phyloP scores from a whole-genome alignment of 2,329 filamentous ascomycete genomes.

The Sporothrix dimorphospora region DNA sequence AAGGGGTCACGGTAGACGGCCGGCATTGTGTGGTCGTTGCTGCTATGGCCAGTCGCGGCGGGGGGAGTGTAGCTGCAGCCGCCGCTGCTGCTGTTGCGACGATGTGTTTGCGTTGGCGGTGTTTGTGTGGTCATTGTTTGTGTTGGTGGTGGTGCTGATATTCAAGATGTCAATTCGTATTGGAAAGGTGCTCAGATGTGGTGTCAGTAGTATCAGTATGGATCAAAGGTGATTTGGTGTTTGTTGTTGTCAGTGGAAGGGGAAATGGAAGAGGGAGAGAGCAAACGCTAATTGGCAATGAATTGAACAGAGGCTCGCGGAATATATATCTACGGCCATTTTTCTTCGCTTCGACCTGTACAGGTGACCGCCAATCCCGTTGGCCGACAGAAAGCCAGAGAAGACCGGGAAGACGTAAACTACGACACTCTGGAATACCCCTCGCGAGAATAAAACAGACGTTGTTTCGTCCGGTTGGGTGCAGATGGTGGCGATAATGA shows the following conservation, averaged over 20 bases:
- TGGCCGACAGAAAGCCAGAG: not conserved
- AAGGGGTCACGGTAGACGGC: conserved; percentile 20
- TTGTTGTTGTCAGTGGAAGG: not conserved
- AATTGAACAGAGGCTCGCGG: not conserved
- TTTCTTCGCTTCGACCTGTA: not conserved
- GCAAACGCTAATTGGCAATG: not conserved
- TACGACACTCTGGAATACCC: not conserved
- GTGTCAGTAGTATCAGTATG: not conserved
- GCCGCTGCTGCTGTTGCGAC: not conserved
- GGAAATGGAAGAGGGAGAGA: not conserved
- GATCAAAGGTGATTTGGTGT: not conserved
- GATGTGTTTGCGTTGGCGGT: not conserved
- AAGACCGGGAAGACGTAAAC: not conserved
- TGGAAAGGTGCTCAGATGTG: not conserved
- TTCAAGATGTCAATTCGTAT: too few relatives aligned
- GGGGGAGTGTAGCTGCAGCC: not conserved
- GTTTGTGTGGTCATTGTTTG: not conserved
- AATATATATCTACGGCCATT: not conserved
- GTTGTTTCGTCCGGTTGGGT: not conserved
- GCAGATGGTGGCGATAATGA: conserved; percentile 11
- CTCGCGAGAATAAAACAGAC: not conserved
- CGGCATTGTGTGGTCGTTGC: not conserved
- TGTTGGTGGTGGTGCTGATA: not conserved
- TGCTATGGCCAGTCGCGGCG: not conserved
- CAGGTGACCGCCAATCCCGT: not conserved